Evolutionary conservation across 345 rosid species (phyloP).

Genomic region (Erucastrum elatum): DNA sequence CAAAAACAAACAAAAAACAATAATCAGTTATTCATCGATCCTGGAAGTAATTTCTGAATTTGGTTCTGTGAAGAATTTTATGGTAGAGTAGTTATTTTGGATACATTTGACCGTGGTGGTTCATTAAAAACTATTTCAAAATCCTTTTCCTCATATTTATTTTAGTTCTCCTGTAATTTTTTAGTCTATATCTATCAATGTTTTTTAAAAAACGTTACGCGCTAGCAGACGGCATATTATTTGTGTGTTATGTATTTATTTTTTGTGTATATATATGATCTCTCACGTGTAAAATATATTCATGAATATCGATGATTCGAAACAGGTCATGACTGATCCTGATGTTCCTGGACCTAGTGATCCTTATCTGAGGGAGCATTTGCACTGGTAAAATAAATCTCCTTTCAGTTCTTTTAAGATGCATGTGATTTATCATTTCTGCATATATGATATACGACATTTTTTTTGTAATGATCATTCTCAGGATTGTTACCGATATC

Average conservation of each 20-base stretch:
- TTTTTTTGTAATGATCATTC: slow-evolving; percentile 30
- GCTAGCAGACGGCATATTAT: background rate
- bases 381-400: slow-evolving; percentile 66
- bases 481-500: slow-evolving; percentile 90
- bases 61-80: background rate
- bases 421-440: background rate
- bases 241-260: background rate
- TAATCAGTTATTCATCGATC: background rate
- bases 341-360: slow-evolving; percentile 99
- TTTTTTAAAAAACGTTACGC: background rate
- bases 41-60: background rate
- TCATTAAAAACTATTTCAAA: background rate
- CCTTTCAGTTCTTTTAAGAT: background rate
- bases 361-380: slow-evolving; percentile 89
- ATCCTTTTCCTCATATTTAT: background rate
- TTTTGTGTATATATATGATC: background rate
- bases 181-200: background rate
- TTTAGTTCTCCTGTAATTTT: background rate
- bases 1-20: background rate
- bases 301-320: slow-evolving; percentile 4
- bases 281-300: slow-evolving; percentile 5
- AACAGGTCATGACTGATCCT: slow-evolving; percentile 93
- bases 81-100: background rate
- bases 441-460: background rate
- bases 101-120: background rate